phyloP scores from a whole-genome alignment of 2,329 filamentous ascomycete genomes.

The Alternaria consortialis region DNA sequence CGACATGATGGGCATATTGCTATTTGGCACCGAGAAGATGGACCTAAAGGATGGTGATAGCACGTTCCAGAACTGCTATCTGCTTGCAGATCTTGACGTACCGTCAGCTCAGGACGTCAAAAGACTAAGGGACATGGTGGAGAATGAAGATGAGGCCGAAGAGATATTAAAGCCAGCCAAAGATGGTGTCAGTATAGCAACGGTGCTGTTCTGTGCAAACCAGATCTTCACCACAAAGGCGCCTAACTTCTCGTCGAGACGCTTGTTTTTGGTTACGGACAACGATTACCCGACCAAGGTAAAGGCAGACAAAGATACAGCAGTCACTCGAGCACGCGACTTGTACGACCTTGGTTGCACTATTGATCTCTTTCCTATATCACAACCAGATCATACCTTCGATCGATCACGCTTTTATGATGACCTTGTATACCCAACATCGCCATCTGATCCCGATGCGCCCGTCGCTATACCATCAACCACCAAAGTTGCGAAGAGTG shows the following conservation, averaged over 20 bases:
- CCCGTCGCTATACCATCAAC: slow-evolving; percentile 62
- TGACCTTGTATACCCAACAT: slow-evolving; percentile 87
- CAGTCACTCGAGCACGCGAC: slow-evolving; percentile 89
- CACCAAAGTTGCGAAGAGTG: slow-evolving; percentile 71
- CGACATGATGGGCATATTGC: slow-evolving; percentile 94
- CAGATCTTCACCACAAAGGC: slow-evolving; percentile 96
- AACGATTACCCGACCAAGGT: slow-evolving; percentile 82
- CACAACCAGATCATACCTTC: slow-evolving; percentile 74
- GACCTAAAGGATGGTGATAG: slow-evolving; percentile 57
- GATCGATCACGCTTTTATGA: slow-evolving; percentile 90
- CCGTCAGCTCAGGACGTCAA: slow-evolving; percentile 90
- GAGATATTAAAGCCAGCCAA: slow-evolving; percentile 74
- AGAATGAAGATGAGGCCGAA: slow-evolving; percentile 77
- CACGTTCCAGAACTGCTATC: slow-evolving; percentile 88
- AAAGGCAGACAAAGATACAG: slow-evolving; percentile 76
- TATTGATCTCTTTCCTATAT: slow-evolving; percentile 94
- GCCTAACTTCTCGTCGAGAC: slow-evolving; percentile 89
- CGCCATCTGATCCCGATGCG: slow-evolving; percentile 72
- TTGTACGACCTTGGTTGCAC: slow-evolving; percentile 90
- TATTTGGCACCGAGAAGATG: slow-evolving; percentile 89
- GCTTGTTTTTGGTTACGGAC: slow-evolving; percentile 95
- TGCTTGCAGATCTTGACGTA: slow-evolving; percentile 86
- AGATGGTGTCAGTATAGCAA: slow-evolving; percentile 80
- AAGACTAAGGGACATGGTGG: slow-evolving; percentile 75
- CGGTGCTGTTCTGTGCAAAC: slow-evolving; percentile 92